These are phyloP conservation scores for Rubia peregrina DNA, from an alignment of 305 asterid genomes.

Conservation along the genomic window DNA sequence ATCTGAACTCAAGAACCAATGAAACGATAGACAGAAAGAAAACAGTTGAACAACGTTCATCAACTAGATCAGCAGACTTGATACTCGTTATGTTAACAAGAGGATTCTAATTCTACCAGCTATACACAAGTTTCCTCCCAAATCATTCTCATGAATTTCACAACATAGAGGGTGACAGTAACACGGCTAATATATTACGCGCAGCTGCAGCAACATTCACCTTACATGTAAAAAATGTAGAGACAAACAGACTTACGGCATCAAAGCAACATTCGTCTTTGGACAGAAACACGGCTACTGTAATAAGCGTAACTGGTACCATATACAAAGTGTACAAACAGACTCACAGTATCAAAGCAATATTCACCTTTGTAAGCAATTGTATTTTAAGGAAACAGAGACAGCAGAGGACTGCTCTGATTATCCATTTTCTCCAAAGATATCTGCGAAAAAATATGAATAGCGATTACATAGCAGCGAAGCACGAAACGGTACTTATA, in stretches of 20 bases:
- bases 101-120: not conserved
- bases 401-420: conserved; percentile 7
- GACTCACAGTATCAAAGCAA: not conserved
- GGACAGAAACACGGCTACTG: too few relatives aligned
- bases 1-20: not conserved
- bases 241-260: not conserved
- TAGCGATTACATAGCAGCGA: not conserved
- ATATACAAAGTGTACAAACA: not conserved
- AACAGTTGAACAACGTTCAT: not conserved
- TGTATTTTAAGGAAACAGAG: not conserved
- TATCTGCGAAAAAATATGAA: conserved; percentile 28
- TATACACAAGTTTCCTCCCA: not conserved
- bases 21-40: not conserved
- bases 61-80: not conserved
- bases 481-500: not conserved
- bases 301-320: not conserved
- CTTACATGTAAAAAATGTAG: not conserved
- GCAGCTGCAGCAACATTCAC: not conserved
- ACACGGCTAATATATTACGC: not conserved
- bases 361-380: too few relatives aligned
- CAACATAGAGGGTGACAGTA: not conserved
- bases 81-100: not conserved
- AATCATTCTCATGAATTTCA: not conserved
- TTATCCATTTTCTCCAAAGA: conserved; percentile 34
- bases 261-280: not conserved